phyloP scores from a whole-genome alignment of 1,139 yeast species.

The Lipomyces yarrowii region DNA sequence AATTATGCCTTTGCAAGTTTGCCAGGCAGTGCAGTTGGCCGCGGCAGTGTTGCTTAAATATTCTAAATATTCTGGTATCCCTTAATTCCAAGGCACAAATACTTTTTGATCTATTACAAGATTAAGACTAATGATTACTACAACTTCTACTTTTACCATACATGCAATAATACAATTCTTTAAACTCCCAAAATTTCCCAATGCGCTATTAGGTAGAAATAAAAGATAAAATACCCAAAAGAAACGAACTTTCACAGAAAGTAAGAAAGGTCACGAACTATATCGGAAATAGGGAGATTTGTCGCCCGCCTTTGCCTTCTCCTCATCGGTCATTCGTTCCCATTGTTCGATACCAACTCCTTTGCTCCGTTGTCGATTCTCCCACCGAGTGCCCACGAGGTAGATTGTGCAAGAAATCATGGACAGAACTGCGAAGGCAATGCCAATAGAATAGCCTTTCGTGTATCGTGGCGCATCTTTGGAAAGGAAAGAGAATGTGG shows the following conservation, averaged over 20 bases:
- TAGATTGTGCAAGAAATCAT: slow-evolving; percentile 52
- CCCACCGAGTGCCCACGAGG: slow-evolving; percentile 42
- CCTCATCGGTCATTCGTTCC: slow-evolving; percentile 49
- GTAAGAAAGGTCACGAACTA: slow-evolving; percentile 3
- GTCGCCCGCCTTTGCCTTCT: slow-evolving; percentile 32
- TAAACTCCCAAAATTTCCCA: neutral
- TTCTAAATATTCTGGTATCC: no score
- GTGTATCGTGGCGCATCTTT: slow-evolving; percentile 61
- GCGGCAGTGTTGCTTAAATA: no score
- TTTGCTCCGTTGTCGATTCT: slow-evolving; percentile 44
- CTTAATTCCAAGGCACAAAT: neutral
- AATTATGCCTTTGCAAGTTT: no score
- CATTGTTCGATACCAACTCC: slow-evolving; percentile 43
- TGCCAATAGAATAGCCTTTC: slow-evolving; percentile 60
- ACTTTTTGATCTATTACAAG: neutral
- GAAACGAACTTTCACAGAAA: neutral
- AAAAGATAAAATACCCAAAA: neutral
- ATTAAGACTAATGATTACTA: neutral
- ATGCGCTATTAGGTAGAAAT: neutral
- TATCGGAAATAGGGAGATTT: slow-evolving; percentile 18
- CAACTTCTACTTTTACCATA: neutral
- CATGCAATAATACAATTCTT: neutral
- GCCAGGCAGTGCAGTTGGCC: no score
- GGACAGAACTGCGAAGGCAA: slow-evolving; percentile 57
- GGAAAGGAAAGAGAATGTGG: slow-evolving; percentile 62